Conservation (phyloP, 441 rosid genomes). For the Populus hybrid region DNA sequence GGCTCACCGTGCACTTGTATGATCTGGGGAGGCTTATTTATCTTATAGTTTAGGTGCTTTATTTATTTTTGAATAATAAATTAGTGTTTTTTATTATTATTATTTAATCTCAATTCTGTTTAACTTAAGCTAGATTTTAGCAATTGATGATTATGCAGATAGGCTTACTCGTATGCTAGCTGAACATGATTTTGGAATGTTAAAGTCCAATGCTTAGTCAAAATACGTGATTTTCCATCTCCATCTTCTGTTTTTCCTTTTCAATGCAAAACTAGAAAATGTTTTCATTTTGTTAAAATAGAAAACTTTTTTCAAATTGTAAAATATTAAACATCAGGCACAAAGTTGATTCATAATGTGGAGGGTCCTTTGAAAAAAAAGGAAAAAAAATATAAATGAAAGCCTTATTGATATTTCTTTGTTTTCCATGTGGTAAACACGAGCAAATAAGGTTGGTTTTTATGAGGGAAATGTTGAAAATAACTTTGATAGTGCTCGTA, state of each 20-base stretch:
- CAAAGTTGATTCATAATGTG: neutral
- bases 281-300: neutral
- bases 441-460: neutral
- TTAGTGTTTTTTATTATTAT: too few relatives aligned
- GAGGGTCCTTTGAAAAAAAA: neutral
- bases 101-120: slow-evolving; percentile 17
- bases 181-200: slow-evolving; percentile 18
- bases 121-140: slow-evolving; percentile 7
- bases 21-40: too few relatives aligned
- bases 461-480: neutral
- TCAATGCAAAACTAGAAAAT: neutral
- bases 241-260: neutral
- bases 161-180: slow-evolving; percentile 19
- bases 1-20: too few relatives aligned
- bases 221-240: neutral
- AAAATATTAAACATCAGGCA: neutral
- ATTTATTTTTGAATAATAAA: too few relatives aligned
- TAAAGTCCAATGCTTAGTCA: neutral
- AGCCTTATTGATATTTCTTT: neutral
- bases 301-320: neutral
- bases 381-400: too few relatives aligned
- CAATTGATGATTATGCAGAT: slow-evolving; percentile 5
- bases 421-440: neutral
- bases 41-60: too few relatives aligned
- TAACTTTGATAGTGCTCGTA: neutral